phyloP scores from a whole-genome alignment of 148 eudicot species.

The Fallopia convolvulus region DNA sequence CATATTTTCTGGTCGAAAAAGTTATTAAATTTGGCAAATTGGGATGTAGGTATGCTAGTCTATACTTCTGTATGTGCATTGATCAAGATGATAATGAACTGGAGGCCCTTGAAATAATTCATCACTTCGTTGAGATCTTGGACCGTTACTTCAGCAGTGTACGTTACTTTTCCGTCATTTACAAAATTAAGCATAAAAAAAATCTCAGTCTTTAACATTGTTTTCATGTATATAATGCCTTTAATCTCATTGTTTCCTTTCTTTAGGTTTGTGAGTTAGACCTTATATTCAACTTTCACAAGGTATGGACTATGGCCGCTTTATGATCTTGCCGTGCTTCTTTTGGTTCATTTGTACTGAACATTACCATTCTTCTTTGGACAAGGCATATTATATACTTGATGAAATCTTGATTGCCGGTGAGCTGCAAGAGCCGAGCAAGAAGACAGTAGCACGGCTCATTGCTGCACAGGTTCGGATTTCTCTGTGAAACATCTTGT shows the following conservation, averaged over 20 bases:
- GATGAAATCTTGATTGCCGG: slow-evolving; percentile 93
- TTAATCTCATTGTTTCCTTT: neutral
- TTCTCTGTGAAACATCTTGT: neutral
- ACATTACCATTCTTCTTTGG: slow-evolving; percentile 4
- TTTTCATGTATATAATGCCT: neutral
- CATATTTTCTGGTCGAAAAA: neutral
- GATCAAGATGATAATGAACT: slow-evolving; percentile 87
- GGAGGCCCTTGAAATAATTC: slow-evolving; percentile 85
- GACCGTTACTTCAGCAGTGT: slow-evolving; percentile 98
- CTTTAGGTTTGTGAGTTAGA: slow-evolving; percentile 91
- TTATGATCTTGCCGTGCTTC: neutral
- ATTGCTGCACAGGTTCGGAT: slow-evolving; percentile 77
- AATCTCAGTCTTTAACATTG: neutral
- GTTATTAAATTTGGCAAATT: neutral
- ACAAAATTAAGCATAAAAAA: neutral
- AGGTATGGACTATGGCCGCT: slow-evolving; percentile 40
- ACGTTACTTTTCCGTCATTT: slow-evolving; percentile 22
- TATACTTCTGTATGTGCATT: slow-evolving; percentile 96
- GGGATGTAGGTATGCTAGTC: slow-evolving; percentile 72
- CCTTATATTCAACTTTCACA: slow-evolving; percentile 88
- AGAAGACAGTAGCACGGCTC: slow-evolving; percentile 83
- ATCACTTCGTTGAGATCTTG: slow-evolving; percentile 85
- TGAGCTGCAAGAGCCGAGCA: slow-evolving; percentile 96
- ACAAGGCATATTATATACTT: slow-evolving; percentile 80
- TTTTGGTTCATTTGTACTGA: neutral